Percentiles rank a stretch among this genome's conserved stretches.
Conservation (phyloP, 2,329 filamentous ascomycete species). For the Nemania sp. region DNA sequence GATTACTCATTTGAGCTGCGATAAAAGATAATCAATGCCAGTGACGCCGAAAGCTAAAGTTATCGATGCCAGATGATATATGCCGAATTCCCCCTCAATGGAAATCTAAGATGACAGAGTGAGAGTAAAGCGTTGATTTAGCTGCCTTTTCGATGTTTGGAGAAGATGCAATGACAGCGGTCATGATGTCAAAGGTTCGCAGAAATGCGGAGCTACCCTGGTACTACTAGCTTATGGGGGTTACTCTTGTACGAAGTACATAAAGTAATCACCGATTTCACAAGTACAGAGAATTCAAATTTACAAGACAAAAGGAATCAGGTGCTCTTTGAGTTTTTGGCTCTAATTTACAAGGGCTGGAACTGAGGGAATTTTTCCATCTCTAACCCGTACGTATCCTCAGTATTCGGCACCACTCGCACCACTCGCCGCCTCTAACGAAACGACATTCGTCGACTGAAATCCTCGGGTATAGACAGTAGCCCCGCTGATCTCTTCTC, state of each 20-base stretch:
- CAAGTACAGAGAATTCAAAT: slow-evolving; percentile 2
- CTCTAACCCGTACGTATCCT: slow-evolving; percentile 48
- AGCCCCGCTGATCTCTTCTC: slow-evolving; percentile 40
- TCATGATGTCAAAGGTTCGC: slow-evolving; percentile 12
- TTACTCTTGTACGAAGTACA: too few species aligned
- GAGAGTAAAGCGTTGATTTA: not conserved
- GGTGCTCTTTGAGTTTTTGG: slow-evolving; percentile 62
- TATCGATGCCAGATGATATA: not conserved
- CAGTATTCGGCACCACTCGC: slow-evolving; percentile 53
- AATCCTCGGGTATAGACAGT: slow-evolving; percentile 53
- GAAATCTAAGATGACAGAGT: not conserved
- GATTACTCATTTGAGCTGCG: slow-evolving; percentile 34
- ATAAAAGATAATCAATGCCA: not conserved
- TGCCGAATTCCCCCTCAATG: not conserved
- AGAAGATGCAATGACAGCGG: not conserved
- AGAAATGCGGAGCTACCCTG: slow-evolving; percentile 12
- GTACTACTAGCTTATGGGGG: not conserved
- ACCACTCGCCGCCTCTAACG: slow-evolving; percentile 52
- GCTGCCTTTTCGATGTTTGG: not conserved
- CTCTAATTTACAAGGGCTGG: slow-evolving; percentile 66
- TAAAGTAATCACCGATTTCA: slow-evolving; percentile 2
- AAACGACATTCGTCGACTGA: slow-evolving; percentile 48
- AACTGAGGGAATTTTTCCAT: slow-evolving; percentile 52
- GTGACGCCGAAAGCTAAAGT: not conserved
- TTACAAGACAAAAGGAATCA: slow-evolving; percentile 60